Evolutionary conservation across 2,329 filamentous ascomycete genomes (phyloP), one percentile per base, ranked within the genome.

Genomic region (Diaporthe citrichinensis): DNA sequence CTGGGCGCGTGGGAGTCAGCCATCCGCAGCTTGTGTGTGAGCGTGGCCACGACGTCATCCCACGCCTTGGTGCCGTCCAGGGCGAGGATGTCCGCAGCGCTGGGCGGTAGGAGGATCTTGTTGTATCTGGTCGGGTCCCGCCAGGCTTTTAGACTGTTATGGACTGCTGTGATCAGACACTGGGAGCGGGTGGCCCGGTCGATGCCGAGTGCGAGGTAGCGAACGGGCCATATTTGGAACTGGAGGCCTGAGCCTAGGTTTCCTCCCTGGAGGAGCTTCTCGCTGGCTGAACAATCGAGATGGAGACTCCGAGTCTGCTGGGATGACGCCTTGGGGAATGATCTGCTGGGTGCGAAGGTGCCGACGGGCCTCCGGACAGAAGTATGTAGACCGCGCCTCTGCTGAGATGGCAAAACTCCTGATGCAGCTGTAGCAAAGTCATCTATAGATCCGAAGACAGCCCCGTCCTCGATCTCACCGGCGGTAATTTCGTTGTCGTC

Each of bases 181-280:
- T 93, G 93, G 12, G 87, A 90, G 68, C 90, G 86, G 23, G 88
- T 86, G 17, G 88, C 87, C 68, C 94, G 90, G 81, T 94, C 92
- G 67, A 95, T 86, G 6, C 90, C 90, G 72, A 96, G 87, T 51
- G 90, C 90, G 15, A 95, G 80, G 61, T 91, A 89, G 75, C 88
- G 86, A 44, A 86, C 84, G 3, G 84, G 82, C 3, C 81, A 79
- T 15, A 81, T 80, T 53, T 82, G 79, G 2, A 84, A 80, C 73
- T 85, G 46, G 14, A 79, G 59, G 84, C 78, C 59, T 34, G 83
- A 80, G 71, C 87, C 83, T 74, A 84, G 80, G 77, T 92, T 84
- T 12, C 86, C 85, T 76, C 86, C 86, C 71, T 87, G 80, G 69
- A 87, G 86, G 8, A 94, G 87, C 39, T 94, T 85, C 44, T 90